Evolutionary conservation across 1,284 basidiomycete genomes (phyloP).

Genomic region (Melampsora larici-populina): DNA sequence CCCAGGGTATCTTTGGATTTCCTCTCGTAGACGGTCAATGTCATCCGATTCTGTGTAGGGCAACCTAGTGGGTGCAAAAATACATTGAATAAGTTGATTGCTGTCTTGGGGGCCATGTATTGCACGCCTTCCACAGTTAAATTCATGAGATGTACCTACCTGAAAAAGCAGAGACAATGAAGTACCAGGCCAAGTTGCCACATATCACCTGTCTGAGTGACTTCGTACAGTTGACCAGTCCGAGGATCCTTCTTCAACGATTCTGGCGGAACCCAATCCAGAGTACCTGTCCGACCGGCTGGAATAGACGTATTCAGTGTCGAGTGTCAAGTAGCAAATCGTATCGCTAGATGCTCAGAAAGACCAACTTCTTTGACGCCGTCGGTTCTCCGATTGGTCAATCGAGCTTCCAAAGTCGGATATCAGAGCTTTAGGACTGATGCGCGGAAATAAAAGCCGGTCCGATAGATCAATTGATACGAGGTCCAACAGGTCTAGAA

Average conservation of each 20-base stretch:
- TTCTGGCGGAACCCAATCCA: slow-evolving; percentile 70
- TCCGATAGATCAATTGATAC: neutral
- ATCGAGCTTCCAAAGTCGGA: slow-evolving; percentile 87
- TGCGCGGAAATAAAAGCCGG: slow-evolving; percentile 8
- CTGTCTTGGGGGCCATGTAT: too few species aligned
- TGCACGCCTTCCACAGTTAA: slow-evolving; percentile 62
- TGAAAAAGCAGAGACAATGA: slow-evolving; percentile 82
- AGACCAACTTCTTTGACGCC: slow-evolving; percentile 44
- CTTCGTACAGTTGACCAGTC: slow-evolving; percentile 65
- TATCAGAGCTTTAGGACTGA: slow-evolving; percentile 67
- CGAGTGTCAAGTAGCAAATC: slow-evolving; percentile 50
- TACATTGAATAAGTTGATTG: slow-evolving; percentile 61
- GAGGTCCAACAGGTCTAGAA: slow-evolving; percentile 10
- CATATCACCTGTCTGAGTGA: slow-evolving; percentile 71
- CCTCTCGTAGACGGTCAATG: slow-evolving; percentile 65
- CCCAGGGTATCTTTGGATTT: slow-evolving; percentile 73
- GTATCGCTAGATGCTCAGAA: slow-evolving; percentile 54
- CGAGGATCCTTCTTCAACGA: slow-evolving; percentile 59
- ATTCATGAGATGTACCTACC: slow-evolving; percentile 1
- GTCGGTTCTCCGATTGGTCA: slow-evolving; percentile 49
- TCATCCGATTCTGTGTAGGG: slow-evolving; percentile 57
- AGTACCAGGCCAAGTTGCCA: slow-evolving; percentile 76
- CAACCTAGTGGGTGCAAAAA: slow-evolving; percentile 58
- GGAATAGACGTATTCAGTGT: slow-evolving; percentile 52
- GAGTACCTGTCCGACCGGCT: slow-evolving; percentile 89